Evolutionary conservation across 129 eudicot genomes (phyloP).

Genomic region (Ambrosia trifida): DNA sequence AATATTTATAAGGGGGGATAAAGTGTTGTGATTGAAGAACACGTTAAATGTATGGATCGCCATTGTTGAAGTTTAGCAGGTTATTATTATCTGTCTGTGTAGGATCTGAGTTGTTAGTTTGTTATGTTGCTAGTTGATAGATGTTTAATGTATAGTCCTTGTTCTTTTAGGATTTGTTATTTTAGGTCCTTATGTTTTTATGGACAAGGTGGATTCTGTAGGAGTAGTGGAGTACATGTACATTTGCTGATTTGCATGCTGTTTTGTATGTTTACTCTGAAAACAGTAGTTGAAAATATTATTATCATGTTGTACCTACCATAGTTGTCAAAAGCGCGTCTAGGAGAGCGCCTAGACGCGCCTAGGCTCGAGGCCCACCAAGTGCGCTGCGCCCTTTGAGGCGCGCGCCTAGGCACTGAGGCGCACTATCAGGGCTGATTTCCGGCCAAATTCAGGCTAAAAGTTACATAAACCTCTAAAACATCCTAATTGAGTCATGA

Average conservation of each 20-base stretch:
- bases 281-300: background rate
- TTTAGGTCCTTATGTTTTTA: background rate
- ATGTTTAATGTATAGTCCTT: conserved; percentile 19
- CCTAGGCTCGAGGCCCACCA: too few species aligned
- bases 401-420: too few species aligned
- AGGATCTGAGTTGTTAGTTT: conserved; percentile 22
- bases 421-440: too few species aligned
- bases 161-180: conserved; percentile 7
- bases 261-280: background rate
- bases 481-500: too few species aligned
- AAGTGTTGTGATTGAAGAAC: conserved; percentile 10
- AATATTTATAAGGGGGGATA: conserved; percentile 33
- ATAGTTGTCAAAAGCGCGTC: too few species aligned
- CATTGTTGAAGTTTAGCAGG: conserved; percentile 32
- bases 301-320: background rate
- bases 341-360: too few species aligned
- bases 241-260: background rate
- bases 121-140: conserved; percentile 5
- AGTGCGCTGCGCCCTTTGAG: too few species aligned
- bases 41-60: conserved; percentile 32
- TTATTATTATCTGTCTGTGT: conserved; percentile 20
- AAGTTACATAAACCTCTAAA: too few species aligned
- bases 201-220: too few species aligned
- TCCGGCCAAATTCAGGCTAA: too few species aligned
- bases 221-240: background rate